These are phyloP conservation scores for Lactifluus rugatus DNA, from an alignment of 768 basidiomycete species.

Conservation along the genomic window DNA sequence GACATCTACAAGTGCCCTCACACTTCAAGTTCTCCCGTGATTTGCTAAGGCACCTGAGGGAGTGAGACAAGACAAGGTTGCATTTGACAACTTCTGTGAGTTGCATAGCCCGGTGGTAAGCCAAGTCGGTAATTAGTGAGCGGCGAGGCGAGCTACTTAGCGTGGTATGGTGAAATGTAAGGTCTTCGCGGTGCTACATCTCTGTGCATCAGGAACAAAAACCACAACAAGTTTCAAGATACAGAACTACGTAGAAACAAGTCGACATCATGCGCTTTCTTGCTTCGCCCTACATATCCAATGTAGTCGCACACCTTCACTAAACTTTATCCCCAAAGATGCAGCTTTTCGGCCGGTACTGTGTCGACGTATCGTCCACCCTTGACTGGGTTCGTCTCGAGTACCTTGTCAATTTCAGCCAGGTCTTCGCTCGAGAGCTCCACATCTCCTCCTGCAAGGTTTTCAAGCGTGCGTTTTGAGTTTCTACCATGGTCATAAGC, in stretches of 20 bases:
- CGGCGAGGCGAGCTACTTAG: too few species aligned
- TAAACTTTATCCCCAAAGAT: slow-evolving; percentile 29
- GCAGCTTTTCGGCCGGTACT: slow-evolving; percentile 15
- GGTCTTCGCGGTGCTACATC: too few species aligned
- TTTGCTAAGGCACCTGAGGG: too few species aligned
- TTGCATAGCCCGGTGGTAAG: too few species aligned
- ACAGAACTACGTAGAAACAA: not conserved
- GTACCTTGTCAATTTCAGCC: slow-evolving; percentile 30
- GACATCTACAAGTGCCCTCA: too few species aligned
- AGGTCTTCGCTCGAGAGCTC: slow-evolving; percentile 27
- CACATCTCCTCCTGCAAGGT: slow-evolving; percentile 33
- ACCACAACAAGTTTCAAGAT: too few species aligned
- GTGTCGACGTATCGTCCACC: slow-evolving; percentile 32
- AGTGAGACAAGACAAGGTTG: too few species aligned
- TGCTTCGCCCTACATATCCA: not conserved
- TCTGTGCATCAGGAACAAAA: too few species aligned
- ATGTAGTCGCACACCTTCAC: not conserved
- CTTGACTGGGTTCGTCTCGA: slow-evolving; percentile 29
- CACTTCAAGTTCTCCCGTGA: too few species aligned
- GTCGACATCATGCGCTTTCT: not conserved
- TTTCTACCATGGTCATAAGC: slow-evolving; percentile 22
- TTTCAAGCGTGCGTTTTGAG: slow-evolving; percentile 35
- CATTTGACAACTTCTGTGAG: too few species aligned
- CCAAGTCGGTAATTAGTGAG: too few species aligned
- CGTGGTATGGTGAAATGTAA: too few species aligned